Conservation (phyloP, 257 asterid genomes). For the Orobanche coerulescens region DNA sequence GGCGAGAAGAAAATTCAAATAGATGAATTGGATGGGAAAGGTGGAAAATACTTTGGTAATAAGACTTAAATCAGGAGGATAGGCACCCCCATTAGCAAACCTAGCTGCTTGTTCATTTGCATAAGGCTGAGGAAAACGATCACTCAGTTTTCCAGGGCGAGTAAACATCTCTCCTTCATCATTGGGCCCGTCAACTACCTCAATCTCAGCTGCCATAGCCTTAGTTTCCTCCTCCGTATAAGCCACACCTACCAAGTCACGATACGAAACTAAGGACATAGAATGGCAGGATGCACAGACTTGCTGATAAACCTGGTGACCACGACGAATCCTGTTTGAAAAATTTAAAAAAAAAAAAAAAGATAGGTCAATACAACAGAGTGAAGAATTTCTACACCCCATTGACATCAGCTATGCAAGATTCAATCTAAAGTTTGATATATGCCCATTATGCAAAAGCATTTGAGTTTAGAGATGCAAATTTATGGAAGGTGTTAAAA, state of each 20-base stretch:
- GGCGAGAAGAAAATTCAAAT: neutral
- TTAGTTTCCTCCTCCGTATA: slow-evolving; percentile 73
- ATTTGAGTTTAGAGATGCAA: neutral
- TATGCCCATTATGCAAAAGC: neutral
- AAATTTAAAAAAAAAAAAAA: too few species aligned
- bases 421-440: too few species aligned
- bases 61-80: slow-evolving; percentile 76
- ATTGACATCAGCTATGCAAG: too few species aligned
- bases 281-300: slow-evolving; percentile 77
- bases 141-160: slow-evolving; percentile 44
- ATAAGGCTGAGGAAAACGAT: slow-evolving; percentile 57
- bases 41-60: slow-evolving; percentile 48
- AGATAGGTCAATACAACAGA: too few species aligned
- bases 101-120: slow-evolving; percentile 66
- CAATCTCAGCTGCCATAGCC: slow-evolving; percentile 83
- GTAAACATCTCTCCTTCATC: slow-evolving; percentile 79
- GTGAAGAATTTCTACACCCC: neutral
- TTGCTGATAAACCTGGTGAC: slow-evolving; percentile 54
- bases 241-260: slow-evolving; percentile 66
- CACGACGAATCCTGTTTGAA: slow-evolving; percentile 43
- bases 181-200: slow-evolving; percentile 71
- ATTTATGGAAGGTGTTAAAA: neutral
- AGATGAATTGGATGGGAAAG: neutral
- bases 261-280: slow-evolving; percentile 53
- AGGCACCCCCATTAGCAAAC: slow-evolving; percentile 80